These are phyloP conservation scores for Wickerhamomyces sydowiorum DNA, from an alignment of 805 yeast genomes.

Conservation along the genomic window DNA sequence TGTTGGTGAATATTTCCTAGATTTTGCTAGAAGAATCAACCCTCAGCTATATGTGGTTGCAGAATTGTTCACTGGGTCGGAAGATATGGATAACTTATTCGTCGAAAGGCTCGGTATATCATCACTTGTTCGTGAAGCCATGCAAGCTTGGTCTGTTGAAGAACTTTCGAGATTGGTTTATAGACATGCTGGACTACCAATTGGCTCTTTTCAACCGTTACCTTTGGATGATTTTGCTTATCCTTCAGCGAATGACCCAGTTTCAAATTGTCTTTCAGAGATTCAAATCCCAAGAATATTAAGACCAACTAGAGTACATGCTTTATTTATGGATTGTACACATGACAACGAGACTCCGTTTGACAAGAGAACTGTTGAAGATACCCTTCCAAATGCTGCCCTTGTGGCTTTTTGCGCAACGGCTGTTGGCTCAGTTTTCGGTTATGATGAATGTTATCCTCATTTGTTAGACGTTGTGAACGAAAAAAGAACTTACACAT, in stretches of 20 bases:
- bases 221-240: constrained; percentile 73
- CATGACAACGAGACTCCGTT: constrained; percentile 91
- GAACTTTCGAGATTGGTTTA: constrained; percentile 85
- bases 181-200: constrained; percentile 91
- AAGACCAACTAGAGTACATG: constrained; percentile 76
- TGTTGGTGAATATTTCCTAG: constrained; percentile 86
- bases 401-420: constrained; percentile 88
- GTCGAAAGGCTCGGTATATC: constrained; percentile 89
- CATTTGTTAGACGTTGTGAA: constrained; percentile 71
- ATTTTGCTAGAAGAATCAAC: constrained; percentile 78
- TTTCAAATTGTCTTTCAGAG: constrained; percentile 42
- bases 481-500: constrained; percentile 62
- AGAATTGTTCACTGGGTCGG: constrained; percentile 90
- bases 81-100: constrained; percentile 80
- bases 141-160: constrained; percentile 89
- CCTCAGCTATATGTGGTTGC: constrained; percentile 92
- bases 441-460: constrained; percentile 92
- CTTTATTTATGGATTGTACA: constrained; percentile 95
- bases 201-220: constrained; percentile 81
- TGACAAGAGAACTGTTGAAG: constrained; percentile 89
- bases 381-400: constrained; percentile 92
- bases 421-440: constrained; percentile 91
- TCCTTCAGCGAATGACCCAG: constrained; percentile 38
- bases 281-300: constrained; percentile 63
- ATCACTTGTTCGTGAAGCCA: constrained; percentile 89